Percentiles rank a stretch among this genome's conserved stretches.
Conservation (phyloP, 2,329 filamentous ascomycete species). For the Penicillium vulpinum region DNA sequence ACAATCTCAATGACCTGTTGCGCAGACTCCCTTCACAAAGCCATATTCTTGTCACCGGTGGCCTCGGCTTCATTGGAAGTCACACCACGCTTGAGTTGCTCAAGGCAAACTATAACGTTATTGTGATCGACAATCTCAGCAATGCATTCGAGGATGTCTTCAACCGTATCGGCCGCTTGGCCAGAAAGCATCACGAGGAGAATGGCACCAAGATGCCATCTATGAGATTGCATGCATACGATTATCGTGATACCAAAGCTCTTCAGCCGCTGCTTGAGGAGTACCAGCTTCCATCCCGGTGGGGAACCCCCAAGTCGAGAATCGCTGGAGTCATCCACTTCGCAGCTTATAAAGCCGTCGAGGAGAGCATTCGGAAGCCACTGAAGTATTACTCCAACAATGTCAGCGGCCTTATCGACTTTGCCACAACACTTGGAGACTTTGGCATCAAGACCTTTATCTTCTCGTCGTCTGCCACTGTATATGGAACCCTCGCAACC, state of each 20-base stretch:
- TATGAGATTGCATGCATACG: constrained; percentile 50
- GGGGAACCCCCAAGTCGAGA: constrained; percentile 46
- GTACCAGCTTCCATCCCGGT: constrained; percentile 39
- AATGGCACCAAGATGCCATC: constrained; percentile 45
- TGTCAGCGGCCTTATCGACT: constrained; percentile 62
- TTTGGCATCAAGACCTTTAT: constrained; percentile 66
- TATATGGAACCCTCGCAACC: constrained; percentile 60
- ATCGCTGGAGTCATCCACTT: constrained; percentile 69
- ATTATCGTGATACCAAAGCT: constrained; percentile 48
- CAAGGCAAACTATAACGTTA: constrained; percentile 43
- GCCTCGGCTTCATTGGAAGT: constrained; percentile 46
- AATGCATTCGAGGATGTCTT: constrained; percentile 41
- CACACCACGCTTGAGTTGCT: constrained; percentile 46
- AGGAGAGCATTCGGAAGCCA: constrained; percentile 61
- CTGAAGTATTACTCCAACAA: constrained; percentile 69
- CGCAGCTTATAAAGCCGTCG: constrained; percentile 66
- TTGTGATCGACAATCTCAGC: constrained; percentile 45
- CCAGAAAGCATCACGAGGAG: constrained; percentile 38
- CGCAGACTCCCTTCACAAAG: constrained; percentile 38
- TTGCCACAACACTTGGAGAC: constrained; percentile 58
- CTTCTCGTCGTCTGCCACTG: constrained; percentile 67
- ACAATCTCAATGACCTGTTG: constrained; percentile 45
- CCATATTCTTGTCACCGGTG: constrained; percentile 46
- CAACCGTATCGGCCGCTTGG: constrained; percentile 36
- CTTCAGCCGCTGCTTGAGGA: constrained; percentile 47